Conservation (phyloP, 2,329 filamentous ascomycete genomes). For the Scortechinia acanthostroma region DNA sequence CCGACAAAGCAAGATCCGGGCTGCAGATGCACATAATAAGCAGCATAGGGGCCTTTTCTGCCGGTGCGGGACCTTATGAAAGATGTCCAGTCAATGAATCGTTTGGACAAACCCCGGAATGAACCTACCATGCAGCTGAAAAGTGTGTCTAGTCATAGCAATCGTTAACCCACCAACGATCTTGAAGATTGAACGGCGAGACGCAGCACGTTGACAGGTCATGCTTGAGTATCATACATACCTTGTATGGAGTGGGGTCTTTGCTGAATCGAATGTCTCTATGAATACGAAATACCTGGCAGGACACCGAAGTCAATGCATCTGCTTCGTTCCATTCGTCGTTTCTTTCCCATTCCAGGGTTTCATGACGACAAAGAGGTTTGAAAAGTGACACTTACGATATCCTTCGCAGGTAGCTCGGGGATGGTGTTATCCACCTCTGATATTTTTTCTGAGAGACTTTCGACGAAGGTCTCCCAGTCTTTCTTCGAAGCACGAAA, state of each 20-base stretch:
- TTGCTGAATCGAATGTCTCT: conserved; percentile 1
- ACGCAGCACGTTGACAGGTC: neutral
- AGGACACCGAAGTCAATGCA: neutral
- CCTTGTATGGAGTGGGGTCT: neutral
- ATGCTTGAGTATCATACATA: neutral
- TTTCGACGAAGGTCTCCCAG: neutral
- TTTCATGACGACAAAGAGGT: neutral
- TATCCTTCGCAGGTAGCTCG: neutral
- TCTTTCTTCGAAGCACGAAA: neutral
- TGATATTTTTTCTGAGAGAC: neutral
- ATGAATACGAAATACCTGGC: neutral
- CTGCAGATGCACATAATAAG: conserved; percentile 1
- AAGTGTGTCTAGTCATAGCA: neutral
- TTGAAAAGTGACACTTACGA: neutral
- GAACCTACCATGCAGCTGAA: conserved; percentile 1
- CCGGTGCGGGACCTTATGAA: conserved; percentile 1
- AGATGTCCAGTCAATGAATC: neutral
- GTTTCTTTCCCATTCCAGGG: too few species aligned
- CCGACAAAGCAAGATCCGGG: neutral
- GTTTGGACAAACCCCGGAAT: neutral
- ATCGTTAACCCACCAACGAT: too few species aligned
- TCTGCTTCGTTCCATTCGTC: neutral
- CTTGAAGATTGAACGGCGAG: too few species aligned
- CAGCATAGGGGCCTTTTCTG: neutral
- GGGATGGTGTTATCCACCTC: neutral